Evolutionary conservation across 257 asterid species (phyloP), one percentile per base, ranked within the genome.

Genomic region (Phtheirospermum japonicum): DNA sequence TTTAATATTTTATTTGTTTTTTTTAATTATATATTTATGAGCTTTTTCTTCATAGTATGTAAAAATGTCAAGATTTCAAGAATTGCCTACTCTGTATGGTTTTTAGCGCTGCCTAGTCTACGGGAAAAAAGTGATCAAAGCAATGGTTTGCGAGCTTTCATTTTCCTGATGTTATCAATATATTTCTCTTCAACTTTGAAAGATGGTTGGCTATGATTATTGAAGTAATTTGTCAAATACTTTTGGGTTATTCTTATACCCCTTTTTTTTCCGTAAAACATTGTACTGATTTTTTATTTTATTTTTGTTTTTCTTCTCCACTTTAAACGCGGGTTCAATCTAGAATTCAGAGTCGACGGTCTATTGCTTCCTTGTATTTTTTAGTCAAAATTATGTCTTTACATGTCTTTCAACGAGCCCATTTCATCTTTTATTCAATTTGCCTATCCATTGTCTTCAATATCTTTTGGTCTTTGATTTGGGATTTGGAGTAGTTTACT

Each of bases 171-270:
- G 30, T 36, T 31, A 57, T 68, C 55, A 26, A 13, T 65, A 8
- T 57, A 61, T 71, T 32, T 61, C n/a, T 40, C 65, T 48, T 66
- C n/a, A 51, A 58, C 57, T 59, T 57, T 63, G 55, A 32, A 37
- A 40, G 73, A 59, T 65, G 76, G 72, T 77, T 71, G 71, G 55
- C 43, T 63, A 46, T 68, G 59, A 68, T 68, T 69, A 57, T 65
- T 59, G 31, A 74, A 56, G 45, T 71, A 31, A 31, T 23, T 50
- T 20, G 32, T 50, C 57, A 7, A 50, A 18, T 18, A 50, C 2
- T 8, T 7, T 52, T 28, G 58, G 56, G 56, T 52, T 52, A 50
- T 7, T 50, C 32, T 19, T 18, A n/a, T n/a, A n/a, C n/a, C n/a
- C n/a, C n/a, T n/a, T n/a, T n/a, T n/a, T n/a, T n/a, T n/a, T n/a